A percentile compares a stretch with the other conserved stretches of the same genome.
Conservation (phyloP, 1,284 basidiomycete species). For the Pseudozyma flocculosa region DNA sequence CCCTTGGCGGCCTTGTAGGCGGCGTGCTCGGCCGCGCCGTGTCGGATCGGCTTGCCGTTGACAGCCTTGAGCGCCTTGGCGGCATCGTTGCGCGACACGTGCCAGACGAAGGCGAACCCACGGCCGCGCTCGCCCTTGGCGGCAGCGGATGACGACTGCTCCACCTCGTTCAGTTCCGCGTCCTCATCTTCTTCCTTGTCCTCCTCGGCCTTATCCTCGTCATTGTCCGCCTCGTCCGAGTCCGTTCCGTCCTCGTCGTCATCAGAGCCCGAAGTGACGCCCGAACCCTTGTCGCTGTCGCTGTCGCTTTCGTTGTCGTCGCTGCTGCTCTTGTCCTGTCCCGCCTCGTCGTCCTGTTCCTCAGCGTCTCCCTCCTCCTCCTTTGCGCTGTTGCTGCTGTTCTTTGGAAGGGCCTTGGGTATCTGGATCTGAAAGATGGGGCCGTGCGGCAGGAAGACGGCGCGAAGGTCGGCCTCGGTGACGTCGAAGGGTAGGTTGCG, state of each 20-base stretch:
- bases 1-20: slow-evolving; percentile 66
- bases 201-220: slow-evolving; percentile 59
- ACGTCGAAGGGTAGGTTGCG: slow-evolving; percentile 77
- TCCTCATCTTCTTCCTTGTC: slow-evolving; percentile 38
- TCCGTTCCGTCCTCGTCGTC: slow-evolving; percentile 23
- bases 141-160: slow-evolving; percentile 59
- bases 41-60: slow-evolving; percentile 75
- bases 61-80: slow-evolving; percentile 78
- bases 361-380: slow-evolving; percentile 13
- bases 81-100: slow-evolving; percentile 80
- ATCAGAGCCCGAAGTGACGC: neutral
- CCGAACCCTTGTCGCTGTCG: slow-evolving; percentile 7
- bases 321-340: too few relatives aligned
- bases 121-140: slow-evolving; percentile 69
- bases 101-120: slow-evolving; percentile 96
- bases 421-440: slow-evolving; percentile 66
- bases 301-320: slow-evolving; percentile 17
- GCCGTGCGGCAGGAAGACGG: slow-evolving; percentile 83
- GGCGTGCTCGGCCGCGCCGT: slow-evolving; percentile 68
- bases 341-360: slow-evolving; percentile 16
- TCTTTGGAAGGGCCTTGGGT: slow-evolving; percentile 3
- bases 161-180: slow-evolving; percentile 54
- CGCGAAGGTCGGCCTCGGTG: slow-evolving; percentile 76
- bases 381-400: neutral
- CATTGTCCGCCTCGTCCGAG: slow-evolving; percentile 62